Conservation (phyloP, 768 basidiomycete species). For the Mycena metata region DNA sequence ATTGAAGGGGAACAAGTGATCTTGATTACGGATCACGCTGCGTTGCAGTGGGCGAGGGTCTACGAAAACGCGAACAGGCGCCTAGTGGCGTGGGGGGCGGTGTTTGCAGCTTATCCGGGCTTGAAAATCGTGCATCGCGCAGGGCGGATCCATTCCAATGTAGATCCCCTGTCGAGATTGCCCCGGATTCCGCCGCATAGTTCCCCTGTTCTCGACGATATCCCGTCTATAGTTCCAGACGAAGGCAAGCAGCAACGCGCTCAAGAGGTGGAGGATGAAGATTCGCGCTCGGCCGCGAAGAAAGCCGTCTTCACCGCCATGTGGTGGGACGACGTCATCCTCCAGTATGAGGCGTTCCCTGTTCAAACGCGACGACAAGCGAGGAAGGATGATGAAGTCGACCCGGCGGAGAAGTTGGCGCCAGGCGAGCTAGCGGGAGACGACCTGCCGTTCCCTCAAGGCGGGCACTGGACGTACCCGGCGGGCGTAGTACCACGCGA, state of each 20-base stretch:
- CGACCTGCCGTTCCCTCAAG: not conserved
- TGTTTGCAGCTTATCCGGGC: constrained; percentile 44
- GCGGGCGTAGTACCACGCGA: not conserved
- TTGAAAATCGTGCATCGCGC: constrained; percentile 45
- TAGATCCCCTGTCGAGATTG: constrained; percentile 22
- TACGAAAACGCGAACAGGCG: too few species aligned
- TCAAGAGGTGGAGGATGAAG: not conserved
- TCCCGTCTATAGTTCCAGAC: constrained; percentile 8
- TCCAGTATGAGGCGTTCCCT: not conserved
- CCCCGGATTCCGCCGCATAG: constrained; percentile 2
- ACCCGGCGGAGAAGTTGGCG: not conserved
- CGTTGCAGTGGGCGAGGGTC: not conserved
- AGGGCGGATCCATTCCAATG: constrained; percentile 47
- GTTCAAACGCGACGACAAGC: not conserved
- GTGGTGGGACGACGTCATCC: constrained; percentile 9
- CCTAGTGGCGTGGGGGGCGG: constrained; percentile 27
- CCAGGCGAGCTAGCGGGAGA: too few species aligned
- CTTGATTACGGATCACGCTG: not conserved
- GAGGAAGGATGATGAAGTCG: not conserved
- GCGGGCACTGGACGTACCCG: constrained; percentile 9
- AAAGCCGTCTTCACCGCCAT: not conserved
- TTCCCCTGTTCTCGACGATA: not conserved
- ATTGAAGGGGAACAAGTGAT: not conserved
- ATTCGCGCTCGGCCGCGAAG: not conserved
- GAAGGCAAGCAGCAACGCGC: not conserved